These are phyloP conservation scores for Teunomyces aglyptinius DNA, from an alignment of 805 yeast species.

Conservation along the genomic window DNA sequence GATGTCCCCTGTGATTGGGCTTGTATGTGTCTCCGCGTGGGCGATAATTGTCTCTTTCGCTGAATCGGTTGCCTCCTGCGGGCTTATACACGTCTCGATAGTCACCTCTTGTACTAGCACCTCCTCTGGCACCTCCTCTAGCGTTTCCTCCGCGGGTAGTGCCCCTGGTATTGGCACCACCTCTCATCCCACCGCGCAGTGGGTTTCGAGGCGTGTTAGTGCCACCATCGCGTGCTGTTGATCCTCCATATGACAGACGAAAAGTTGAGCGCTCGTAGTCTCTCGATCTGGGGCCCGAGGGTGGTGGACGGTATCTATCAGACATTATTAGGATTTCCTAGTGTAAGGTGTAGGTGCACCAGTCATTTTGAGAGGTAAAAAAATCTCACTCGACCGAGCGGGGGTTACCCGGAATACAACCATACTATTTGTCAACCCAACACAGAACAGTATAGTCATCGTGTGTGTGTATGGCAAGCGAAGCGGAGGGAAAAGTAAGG, in stretches of 20 bases:
- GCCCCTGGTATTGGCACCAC: conserved; percentile 4
- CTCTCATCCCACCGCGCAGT: conserved; percentile 9
- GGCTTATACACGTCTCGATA: conserved; percentile 5
- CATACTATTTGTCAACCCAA: neutral
- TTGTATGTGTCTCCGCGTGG: conserved; percentile 12
- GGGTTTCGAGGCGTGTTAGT: neutral
- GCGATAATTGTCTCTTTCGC: conserved; percentile 24
- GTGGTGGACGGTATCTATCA: conserved; percentile 33
- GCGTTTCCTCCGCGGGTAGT: neutral
- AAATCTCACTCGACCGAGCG: neutral
- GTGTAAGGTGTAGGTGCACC: neutral
- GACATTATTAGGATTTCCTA: conserved; percentile 21
- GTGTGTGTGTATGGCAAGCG: too few relatives aligned
- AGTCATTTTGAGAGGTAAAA: conserved; percentile 1
- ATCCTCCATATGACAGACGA: neutral
- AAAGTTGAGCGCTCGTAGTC: conserved; percentile 10
- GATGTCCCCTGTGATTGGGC: conserved; percentile 1
- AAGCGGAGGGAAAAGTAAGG: neutral
- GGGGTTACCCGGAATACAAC: conserved; percentile 2
- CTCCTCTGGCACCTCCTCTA: neutral
- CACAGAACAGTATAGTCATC: too few relatives aligned
- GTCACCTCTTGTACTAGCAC: neutral
- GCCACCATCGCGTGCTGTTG: neutral
- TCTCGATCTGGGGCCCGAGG: conserved; percentile 25
- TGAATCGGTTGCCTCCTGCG: conserved; percentile 19